A percentile compares a stretch with the other conserved stretches of the same genome.
phyloP scores from a whole-genome alignment of 257 asterid species.

The Rubia yunnanensis region DNA sequence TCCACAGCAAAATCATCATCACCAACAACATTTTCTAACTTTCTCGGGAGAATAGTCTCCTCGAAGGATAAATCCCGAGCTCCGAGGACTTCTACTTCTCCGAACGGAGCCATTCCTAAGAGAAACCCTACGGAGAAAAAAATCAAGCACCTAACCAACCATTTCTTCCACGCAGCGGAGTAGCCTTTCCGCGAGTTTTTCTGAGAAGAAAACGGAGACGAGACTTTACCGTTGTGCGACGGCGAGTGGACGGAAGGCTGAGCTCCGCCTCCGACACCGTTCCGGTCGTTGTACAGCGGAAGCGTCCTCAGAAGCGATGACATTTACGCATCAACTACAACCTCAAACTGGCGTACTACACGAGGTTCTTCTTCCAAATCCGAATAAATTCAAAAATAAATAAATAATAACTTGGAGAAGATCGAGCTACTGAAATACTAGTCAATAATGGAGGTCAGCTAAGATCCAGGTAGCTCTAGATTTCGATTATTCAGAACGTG shows the following conservation, averaged over 20 bases:
- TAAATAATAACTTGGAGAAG: background rate
- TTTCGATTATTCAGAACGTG: background rate
- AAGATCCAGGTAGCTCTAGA: background rate
- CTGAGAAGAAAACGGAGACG: slow-evolving; percentile 41
- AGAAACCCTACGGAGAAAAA: slow-evolving; percentile 72
- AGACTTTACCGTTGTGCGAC: slow-evolving; percentile 43
- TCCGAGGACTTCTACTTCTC: slow-evolving; percentile 30
- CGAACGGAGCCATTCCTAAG: slow-evolving; percentile 73
- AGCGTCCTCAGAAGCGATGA: slow-evolving; percentile 81
- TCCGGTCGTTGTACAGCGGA: slow-evolving; percentile 65
- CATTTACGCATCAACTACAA: slow-evolving; percentile 37
- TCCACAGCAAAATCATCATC: slow-evolving; percentile 27
- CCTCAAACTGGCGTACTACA: slow-evolving; percentile 13
- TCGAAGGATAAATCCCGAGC: slow-evolving; percentile 38
- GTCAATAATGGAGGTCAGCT: background rate
- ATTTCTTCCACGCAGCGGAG: slow-evolving; percentile 45
- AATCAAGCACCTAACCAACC: slow-evolving; percentile 50
- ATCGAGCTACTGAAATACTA: background rate
- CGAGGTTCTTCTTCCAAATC: background rate
- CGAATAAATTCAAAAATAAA: background rate
- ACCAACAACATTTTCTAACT: slow-evolving; percentile 14
- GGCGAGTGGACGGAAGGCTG: slow-evolving; percentile 49
- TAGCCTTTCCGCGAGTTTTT: slow-evolving; percentile 41
- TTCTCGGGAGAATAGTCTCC: slow-evolving; percentile 18
- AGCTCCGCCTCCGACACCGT: slow-evolving; percentile 22